Base-by-base conservation (phyloP, 331 rosid genomes). In the Quercus tomentella region DNA sequence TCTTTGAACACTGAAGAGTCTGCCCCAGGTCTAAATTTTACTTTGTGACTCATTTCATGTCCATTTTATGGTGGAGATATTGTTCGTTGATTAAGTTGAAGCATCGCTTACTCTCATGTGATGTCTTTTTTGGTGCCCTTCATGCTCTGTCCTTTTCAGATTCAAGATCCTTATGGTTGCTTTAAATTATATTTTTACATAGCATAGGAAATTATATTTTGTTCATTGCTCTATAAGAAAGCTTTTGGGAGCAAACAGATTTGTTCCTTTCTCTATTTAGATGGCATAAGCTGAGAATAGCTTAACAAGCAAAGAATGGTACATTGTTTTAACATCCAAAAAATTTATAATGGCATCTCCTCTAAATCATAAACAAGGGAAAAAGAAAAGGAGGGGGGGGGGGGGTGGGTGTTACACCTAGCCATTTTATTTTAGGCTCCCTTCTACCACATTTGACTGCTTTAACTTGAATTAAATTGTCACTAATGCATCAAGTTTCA, bases 1-100 rank as follows among this genome's bases (percentile, higher is more conserved):
- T 49, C 79, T 3, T 65, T 70, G 56, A 81, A 88, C 52, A 75
- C 77, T 67, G 89, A 84, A 75, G 84, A 35, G 43, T 72, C 87
- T 84, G 82, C 77, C 41, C 62, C 87, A 84, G 97, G 97, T 88
- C 74, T 65, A 58, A 37, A 54, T 62, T 75, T 60, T 51, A 70
- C 56, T 66, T 1, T 16, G 33, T 65, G 6, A 56, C 77, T 35
- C 75, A 72, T 74, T 66, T 37, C 77, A 8, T 71, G 74, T 74
- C 75, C 77, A 66, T 77, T 51, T 21, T 79, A 41, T 41, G 79
- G 45, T 65, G 72, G 70, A 70, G 56, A 25, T 74, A 17, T 76
- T 73, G 72, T 82, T 58, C 17, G 45, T 74, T 72, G 17, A 14
- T 21, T 68, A 63, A 83, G 83, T 74, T 57, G 3, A 76, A 49